These are phyloP conservation scores for Linderina pennispora DNA, from an alignment of 192 early-diverging fungal species.

Conservation along the genomic window DNA sequence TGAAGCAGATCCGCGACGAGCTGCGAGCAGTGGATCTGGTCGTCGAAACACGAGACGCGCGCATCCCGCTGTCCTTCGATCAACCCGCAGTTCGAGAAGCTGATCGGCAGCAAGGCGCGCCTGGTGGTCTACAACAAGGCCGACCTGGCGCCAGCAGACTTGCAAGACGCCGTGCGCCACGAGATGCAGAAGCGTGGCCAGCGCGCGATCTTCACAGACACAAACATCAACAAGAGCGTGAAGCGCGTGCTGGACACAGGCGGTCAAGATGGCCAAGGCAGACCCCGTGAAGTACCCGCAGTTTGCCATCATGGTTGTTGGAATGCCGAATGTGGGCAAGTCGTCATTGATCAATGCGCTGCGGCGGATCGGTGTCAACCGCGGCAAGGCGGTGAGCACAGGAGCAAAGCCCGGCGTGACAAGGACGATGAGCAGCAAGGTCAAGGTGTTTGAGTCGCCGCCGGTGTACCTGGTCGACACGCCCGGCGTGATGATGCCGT, in stretches of 20 bases:
- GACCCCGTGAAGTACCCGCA: conserved; percentile 39
- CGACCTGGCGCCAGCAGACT: conserved; percentile 72
- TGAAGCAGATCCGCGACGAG: conserved; percentile 66
- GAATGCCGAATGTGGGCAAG: conserved; percentile 97
- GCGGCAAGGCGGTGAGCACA: conserved; percentile 74
- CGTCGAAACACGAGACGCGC: conserved; percentile 90
- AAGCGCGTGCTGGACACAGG: conserved; percentile 62
- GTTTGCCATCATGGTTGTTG: conserved; percentile 72
- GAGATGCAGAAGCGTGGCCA: conserved; percentile 42
- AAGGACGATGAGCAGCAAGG: conserved; percentile 57
- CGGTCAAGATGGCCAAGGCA: conserved; percentile 46
- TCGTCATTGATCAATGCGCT: conserved; percentile 87
- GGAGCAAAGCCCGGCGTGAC: conserved; percentile 89
- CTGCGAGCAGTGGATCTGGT: conserved; percentile 74
- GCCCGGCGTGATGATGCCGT: conserved; percentile 87
- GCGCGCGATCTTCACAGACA: conserved; percentile 60
- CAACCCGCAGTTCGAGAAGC: conserved; percentile 73
- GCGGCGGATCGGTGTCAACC: conserved; percentile 66
- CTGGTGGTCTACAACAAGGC: conserved; percentile 91
- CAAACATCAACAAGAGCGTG: conserved; percentile 53
- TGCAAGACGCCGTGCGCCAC: conserved; percentile 21
- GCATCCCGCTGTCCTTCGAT: conserved; percentile 89
- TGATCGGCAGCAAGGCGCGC: conserved; percentile 57
- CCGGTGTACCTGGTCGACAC: conserved; percentile 90
- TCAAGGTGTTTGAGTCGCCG: conserved; percentile 88